Conservation (phyloP, 148 eudicot genomes). For the Cornus florida region DNA sequence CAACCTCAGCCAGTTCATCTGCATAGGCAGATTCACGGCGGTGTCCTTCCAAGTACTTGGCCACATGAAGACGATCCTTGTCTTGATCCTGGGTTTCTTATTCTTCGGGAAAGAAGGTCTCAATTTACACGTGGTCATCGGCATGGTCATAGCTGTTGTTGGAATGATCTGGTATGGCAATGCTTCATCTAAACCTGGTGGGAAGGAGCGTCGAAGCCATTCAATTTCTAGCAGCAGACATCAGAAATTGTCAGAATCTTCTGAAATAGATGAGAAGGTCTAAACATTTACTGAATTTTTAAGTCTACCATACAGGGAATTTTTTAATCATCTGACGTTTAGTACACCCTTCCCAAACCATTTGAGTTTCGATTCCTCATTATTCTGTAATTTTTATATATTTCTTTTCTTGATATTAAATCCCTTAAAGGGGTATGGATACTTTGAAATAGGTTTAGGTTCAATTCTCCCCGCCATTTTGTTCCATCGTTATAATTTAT, state of each 20-base stretch:
- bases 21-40: slow-evolving; percentile 95
- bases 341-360: slow-evolving; percentile 11
- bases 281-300: slow-evolving; percentile 21
- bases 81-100: slow-evolving; percentile 77
- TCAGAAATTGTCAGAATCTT: slow-evolving; percentile 56
- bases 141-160: slow-evolving; percentile 81
- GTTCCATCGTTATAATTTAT: slow-evolving; percentile 17
- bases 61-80: slow-evolving; percentile 97
- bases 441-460: slow-evolving; percentile 7
- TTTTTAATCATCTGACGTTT: slow-evolving; percentile 18
- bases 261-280: slow-evolving; percentile 63
- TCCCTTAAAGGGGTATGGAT: slow-evolving; percentile 1
- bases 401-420: slow-evolving; percentile 5
- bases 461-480: not conserved
- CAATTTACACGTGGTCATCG: slow-evolving; percentile 77
- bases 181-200: slow-evolving; percentile 91
- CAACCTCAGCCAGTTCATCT: slow-evolving; percentile 93
- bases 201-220: slow-evolving; percentile 74
- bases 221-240: slow-evolving; percentile 51
- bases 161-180: slow-evolving; percentile 95
- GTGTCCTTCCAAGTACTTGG: slow-evolving; percentile 93
- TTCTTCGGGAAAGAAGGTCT: slow-evolving; percentile 92
- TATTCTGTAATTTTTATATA: slow-evolving; percentile 26
- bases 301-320: slow-evolving; percentile 18
- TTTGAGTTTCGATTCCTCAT: slow-evolving; percentile 10